Percentiles rank a stretch among this genome's conserved stretches.
Evolutionary conservation across 371 early-diverging fungal genomes (phyloP).

Genomic region (Coemansia linderi): DNA sequence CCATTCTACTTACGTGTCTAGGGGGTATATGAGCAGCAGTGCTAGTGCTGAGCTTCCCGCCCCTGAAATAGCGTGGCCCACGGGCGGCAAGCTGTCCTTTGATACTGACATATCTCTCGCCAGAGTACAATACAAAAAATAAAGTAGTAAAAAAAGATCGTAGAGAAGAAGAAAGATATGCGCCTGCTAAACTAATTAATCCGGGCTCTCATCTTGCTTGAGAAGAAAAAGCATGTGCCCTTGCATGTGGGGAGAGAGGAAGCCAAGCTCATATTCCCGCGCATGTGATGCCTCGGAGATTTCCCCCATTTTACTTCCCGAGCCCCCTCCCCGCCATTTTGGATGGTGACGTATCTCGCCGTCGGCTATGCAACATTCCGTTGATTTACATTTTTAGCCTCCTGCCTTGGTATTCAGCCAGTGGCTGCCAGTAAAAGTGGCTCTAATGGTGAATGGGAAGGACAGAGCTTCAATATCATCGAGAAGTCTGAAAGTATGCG

Average conservation of each 20-base stretch:
- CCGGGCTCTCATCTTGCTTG: not conserved
- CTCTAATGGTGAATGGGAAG: not conserved
- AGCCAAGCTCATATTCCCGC: not conserved
- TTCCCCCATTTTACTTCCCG: not conserved
- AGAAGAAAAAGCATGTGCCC: not conserved
- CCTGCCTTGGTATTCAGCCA: not conserved
- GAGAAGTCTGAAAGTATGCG: not conserved
- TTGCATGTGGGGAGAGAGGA: not conserved
- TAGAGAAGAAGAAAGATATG: not conserved
- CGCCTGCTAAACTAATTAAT: not conserved
- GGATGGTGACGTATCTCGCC: not conserved
- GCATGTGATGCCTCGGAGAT: constrained; percentile 6
- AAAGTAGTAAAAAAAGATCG: not conserved
- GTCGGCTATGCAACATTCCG: not conserved
- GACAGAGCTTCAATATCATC: not conserved
- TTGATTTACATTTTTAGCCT: not conserved
- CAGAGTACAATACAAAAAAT: not conserved
- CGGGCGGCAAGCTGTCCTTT: constrained; percentile 70
- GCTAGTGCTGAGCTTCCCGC: constrained; percentile 92
- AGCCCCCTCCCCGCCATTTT: not conserved
- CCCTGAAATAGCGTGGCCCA: constrained; percentile 92
- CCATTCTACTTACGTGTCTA: constrained; percentile 81
- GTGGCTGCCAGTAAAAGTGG: not conserved
- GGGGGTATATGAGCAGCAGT: constrained; percentile 85
- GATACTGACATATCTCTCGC: not conserved